A percentile compares a stretch with the other conserved stretches of the same genome.
Conservation (phyloP, 768 basidiomycete species). For the Suillus subalutaceus region DNA sequence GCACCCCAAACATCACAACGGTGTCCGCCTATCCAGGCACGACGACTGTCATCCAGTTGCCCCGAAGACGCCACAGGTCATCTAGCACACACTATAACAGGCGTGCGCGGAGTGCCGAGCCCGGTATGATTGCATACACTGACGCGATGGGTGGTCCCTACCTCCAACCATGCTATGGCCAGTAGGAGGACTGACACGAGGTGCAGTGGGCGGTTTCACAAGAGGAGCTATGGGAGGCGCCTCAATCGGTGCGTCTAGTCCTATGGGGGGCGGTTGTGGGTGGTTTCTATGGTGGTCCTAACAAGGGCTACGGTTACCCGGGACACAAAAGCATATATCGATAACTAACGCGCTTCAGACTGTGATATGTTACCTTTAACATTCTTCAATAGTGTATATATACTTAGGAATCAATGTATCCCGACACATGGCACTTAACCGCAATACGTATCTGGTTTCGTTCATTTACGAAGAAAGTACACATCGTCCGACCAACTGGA, state of each 20-base stretch:
- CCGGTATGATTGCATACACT: background rate
- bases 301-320: conserved; percentile 6
- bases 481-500: conserved; percentile 29
- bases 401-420: background rate
- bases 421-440: background rate
- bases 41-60: conserved; percentile 13
- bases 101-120: conserved; percentile 13
- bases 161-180: background rate
- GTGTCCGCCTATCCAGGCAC: conserved; percentile 9
- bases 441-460: background rate
- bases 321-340: conserved; percentile 7
- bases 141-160: background rate
- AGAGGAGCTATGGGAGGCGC: background rate
- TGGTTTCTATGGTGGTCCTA: background rate
- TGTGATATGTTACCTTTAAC: background rate
- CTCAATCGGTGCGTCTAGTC: background rate
- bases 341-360: background rate
- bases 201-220: conserved; percentile 8
- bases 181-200: conserved; percentile 5
- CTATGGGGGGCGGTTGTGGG: background rate
- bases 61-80: conserved; percentile 8
- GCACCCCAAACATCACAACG: background rate
- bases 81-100: background rate
- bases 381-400: background rate
- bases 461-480: conserved; percentile 18